Evolutionary conservation across 108 stramenopile species (phyloP), one percentile per base, ranked within the genome.

Genomic region (Cyclostephanos invisitatus): DNA sequence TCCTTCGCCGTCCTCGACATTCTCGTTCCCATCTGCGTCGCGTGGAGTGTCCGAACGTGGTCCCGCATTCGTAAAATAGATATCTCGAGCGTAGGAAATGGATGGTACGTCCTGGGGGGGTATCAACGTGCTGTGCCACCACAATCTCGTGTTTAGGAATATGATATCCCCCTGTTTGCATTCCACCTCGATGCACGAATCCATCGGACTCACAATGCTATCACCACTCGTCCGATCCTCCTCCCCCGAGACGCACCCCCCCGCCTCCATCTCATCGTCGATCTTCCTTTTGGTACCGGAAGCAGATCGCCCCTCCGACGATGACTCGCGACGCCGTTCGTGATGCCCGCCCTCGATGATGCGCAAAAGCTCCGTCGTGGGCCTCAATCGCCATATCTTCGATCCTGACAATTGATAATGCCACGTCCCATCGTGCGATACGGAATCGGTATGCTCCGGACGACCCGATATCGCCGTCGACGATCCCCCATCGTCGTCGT

Each of bases 401-500:
- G 62, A 69, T 3, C 96, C 93, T 9, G 86, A 86, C 32, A 93
- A 55, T 63, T 96, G 96, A 78, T 86, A 91, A 78, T 96, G 93
- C 83, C 88, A 94, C 9, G 96, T 96, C 25, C 96, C 96, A 79
- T 94, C 93, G 73, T 93, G 91, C 37, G 85, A 77, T 15, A 96
- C 84, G 11, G 85, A 77, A 79, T 96, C 96, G 0, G 93, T 96
- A 69, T 96, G 96, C 68, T 93, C 91, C 28, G 86, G 87, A 44
- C 95, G 81, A 9, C 95, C 95, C 40, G 72, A 70, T 40, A 96
- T 37, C 53, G 64, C 46, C 12, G 35, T 25, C 9, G 68, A 46
- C 2, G n/a, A n/a, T n/a, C n/a, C n/a, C n/a, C n/a, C n/a, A n/a
- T 72, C 42, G 9, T 12, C 42, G 7, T 63, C 72, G 22, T 38